Base-by-base conservation (phyloP, 2,329 filamentous ascomycete genomes). In the Diaporthe sp. region DNA sequence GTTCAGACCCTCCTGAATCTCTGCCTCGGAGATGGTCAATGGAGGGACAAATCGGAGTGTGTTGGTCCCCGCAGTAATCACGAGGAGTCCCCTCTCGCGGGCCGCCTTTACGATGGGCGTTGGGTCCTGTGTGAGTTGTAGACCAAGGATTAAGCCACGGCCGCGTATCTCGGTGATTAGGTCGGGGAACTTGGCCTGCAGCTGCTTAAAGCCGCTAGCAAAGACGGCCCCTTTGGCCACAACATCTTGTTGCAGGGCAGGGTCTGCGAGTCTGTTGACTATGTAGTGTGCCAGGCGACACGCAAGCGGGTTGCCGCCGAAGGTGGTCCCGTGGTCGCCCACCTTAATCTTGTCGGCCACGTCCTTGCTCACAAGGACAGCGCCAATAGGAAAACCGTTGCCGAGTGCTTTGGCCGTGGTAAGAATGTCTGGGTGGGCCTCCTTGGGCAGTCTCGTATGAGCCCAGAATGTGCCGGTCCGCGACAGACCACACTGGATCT, bases 381-480 rank as follows among this genome's bases (percentile, higher is more conserved):
- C 97, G 68, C 95, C 97, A 78, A 99, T 96, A 64, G 97, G 97
- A 83, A 98, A 96, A 7, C 97, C 97, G 81, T 99, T 99, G 22
- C 97, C 97, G 2, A 99, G 91, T 0, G 97, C 97, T 87, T 99
- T 99, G 74, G 97, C 97, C 0, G 94, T 96, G 19, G 96, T 98
- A 77, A 99, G 85, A 77, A 99, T 93, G 80, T 99, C 97, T 9
- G 97, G 97, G 82, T 99, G 97, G 2, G 95, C 95, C 77, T 94
- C 92, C 78, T 89, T 86, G 47, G 94, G 93, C 33, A 97, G 89
- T 74, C 88, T 87, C 15, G 88, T 89, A 81, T 99, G 96, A 0
- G 97, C 97, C 97, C 97, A 99, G 79, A 99, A 89, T 17, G 88
- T 89, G 47, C 97, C 97, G 1, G 97, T 98, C 70, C 97, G 92